Evolutionary conservation across 371 early-diverging fungal genomes (phyloP).

Genomic region (Conidiobolus incongruus): DNA sequence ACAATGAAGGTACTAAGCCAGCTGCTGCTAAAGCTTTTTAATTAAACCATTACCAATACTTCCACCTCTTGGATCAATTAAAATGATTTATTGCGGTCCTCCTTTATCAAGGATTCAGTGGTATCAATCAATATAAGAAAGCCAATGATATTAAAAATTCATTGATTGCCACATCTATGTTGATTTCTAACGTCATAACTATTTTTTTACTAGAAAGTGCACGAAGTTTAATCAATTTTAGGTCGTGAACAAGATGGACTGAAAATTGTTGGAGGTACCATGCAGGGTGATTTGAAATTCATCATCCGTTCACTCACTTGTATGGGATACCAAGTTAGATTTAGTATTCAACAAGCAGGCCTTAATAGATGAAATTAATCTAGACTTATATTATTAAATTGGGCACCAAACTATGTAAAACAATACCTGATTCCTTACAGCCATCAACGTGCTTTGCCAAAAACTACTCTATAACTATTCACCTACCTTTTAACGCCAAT

Average conservation of each 20-base stretch:
- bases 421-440: conserved; percentile 24
- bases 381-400: conserved; percentile 28
- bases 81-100: conserved; percentile 41
- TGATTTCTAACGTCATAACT: conserved; percentile 29
- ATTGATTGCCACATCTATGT: conserved; percentile 29
- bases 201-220: conserved; percentile 38
- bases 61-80: conserved; percentile 27
- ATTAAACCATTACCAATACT: conserved; percentile 15
- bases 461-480: conserved; percentile 11
- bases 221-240: conserved; percentile 20
- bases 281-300: conserved; percentile 28
- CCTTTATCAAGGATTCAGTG: conserved; percentile 42
- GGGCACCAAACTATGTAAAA: conserved; percentile 20
- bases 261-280: conserved; percentile 17
- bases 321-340: conserved; percentile 32
- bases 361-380: conserved; percentile 27
- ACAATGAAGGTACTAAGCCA: conserved; percentile 7
- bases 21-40: conserved; percentile 11
- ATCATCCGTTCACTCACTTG: conserved; percentile 27
- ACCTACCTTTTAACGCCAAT: conserved; percentile 10
- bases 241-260: conserved; percentile 22
- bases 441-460: conserved; percentile 18
- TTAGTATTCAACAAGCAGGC: conserved; percentile 30
- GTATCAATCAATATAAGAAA: conserved; percentile 23
- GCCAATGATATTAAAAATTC: conserved; percentile 33